Evolutionary conservation across 2,329 filamentous ascomycete genomes (phyloP).

Genomic region (Phialophora tarda): DNA sequence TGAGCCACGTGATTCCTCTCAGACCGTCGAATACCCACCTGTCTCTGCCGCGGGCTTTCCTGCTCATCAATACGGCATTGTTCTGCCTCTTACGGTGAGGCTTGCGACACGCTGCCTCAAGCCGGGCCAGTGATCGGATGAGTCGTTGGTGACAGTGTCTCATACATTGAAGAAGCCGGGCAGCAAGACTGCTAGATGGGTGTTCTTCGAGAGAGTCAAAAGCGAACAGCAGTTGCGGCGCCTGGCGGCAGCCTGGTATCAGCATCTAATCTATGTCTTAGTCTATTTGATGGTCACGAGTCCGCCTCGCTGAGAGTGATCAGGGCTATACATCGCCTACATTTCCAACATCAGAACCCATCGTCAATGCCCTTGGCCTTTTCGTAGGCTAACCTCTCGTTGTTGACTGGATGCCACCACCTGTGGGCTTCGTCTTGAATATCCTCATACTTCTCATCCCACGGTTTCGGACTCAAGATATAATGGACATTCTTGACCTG

Average conservation of each 20-base stretch:
- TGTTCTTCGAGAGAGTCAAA: conserved; percentile 11
- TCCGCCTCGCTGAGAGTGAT: background rate
- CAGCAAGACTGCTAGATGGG: background rate
- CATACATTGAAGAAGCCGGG: background rate
- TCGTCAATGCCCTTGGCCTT: conserved; percentile 56
- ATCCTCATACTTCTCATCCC: conserved; percentile 58
- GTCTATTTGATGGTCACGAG: conserved; percentile 6
- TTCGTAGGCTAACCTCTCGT: conserved; percentile 57
- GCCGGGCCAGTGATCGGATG: too few species aligned
- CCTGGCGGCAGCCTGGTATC: background rate
- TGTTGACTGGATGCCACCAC: conserved; percentile 64
- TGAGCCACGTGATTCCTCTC: conserved; percentile 11
- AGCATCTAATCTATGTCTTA: background rate
- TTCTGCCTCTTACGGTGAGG: conserved; percentile 2
- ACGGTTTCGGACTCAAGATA: conserved; percentile 66
- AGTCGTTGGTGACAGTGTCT: too few species aligned
- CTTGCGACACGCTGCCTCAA: too few species aligned
- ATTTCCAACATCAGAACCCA: conserved; percentile 52
- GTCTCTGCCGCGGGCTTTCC: conserved; percentile 10
- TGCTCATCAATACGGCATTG: conserved; percentile 12
- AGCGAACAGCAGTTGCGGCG: background rate
- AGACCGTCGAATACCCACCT: conserved; percentile 2
- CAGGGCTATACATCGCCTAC: background rate
- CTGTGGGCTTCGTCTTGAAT: conserved; percentile 55
- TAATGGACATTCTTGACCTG: conserved; percentile 68